Evolutionary conservation across 148 eudicot species (phyloP).

Genomic region (Amaranthus hypochondriacus): DNA sequence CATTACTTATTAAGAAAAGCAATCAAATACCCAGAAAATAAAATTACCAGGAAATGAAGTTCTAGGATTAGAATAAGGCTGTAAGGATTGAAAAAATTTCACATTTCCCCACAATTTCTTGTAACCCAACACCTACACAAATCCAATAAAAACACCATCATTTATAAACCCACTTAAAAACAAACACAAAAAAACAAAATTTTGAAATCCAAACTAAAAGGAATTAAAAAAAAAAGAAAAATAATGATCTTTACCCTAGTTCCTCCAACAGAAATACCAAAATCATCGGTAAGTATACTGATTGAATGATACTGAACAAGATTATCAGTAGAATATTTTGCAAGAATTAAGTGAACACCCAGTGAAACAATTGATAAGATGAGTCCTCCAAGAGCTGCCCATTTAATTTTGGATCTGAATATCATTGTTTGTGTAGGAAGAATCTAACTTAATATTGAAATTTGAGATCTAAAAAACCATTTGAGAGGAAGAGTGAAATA

Average conservation of each 20-base stretch:
- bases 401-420: conserved; percentile 68
- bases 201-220: background rate
- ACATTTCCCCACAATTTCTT: conserved; percentile 72
- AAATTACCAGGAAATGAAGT: conserved; percentile 61
- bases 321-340: conserved; percentile 55
- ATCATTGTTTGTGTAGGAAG: conserved; percentile 27
- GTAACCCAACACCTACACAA: conserved; percentile 51
- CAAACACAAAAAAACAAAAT: background rate
- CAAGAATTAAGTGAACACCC: conserved; percentile 56
- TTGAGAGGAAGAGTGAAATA: background rate
- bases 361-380: conserved; percentile 53
- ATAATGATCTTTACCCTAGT: conserved; percentile 34
- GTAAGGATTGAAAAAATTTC: conserved; percentile 58
- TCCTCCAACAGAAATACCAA: conserved; percentile 30
- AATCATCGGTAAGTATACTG: conserved; percentile 44
- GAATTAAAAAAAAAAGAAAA: too few species aligned
- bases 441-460: background rate
- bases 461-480: conserved; percentile 18
- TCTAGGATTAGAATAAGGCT: conserved; percentile 76
- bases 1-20: background rate
- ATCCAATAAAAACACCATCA: conserved; percentile 4
- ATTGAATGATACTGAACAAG: conserved; percentile 36
- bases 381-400: conserved; percentile 68
- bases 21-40: background rate
- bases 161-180: background rate